phyloP scores from a whole-genome alignment of 805 yeast genomes.

The Saccharomycopsis capsularis region DNA sequence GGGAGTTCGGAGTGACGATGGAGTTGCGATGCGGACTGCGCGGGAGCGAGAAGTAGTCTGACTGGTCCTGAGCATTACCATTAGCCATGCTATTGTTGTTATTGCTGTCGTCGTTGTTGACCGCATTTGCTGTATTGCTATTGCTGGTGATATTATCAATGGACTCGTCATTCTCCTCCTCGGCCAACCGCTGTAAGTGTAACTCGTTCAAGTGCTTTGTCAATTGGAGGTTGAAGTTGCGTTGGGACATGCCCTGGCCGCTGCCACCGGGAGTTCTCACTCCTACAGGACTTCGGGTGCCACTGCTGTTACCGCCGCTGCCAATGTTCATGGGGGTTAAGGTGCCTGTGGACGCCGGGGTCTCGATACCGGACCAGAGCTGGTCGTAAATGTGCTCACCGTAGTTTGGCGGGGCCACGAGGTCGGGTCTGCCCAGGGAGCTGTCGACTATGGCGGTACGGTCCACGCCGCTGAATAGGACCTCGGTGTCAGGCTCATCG shows the following conservation, averaged over 20 bases:
- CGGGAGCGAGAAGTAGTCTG: constrained; percentile 33
- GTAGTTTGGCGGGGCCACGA: constrained; percentile 81
- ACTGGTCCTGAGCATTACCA: constrained; percentile 21
- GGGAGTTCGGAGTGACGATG: constrained; percentile 42
- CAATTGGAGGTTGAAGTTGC: constrained; percentile 27
- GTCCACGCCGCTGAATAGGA: constrained; percentile 30
- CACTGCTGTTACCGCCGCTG: constrained; percentile 33
- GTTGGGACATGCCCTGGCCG: neutral
- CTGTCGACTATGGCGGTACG: constrained; percentile 22
- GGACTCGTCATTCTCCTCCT: constrained; percentile 24
- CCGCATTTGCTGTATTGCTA: constrained; percentile 21
- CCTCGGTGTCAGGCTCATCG: constrained; percentile 31
- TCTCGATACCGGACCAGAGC: constrained; percentile 57
- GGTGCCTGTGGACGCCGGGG: constrained; percentile 36
- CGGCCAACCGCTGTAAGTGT: constrained; percentile 40
- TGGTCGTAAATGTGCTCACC: constrained; percentile 76
- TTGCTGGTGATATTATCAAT: constrained; percentile 24
- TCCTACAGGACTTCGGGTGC: constrained; percentile 23
- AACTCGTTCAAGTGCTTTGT: constrained; percentile 47
- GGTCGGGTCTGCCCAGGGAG: constrained; percentile 33
- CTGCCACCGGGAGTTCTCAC: constrained; percentile 1
- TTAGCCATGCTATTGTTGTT: no score
- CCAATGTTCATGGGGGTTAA: constrained; percentile 26
- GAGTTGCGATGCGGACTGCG: constrained; percentile 19
- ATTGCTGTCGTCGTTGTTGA: neutral